A percentile compares a stretch with the other conserved stretches of the same genome.
These are phyloP conservation scores for Conringia planisiliqua DNA, from an alignment of 345 rosid species.

Conservation along the genomic window DNA sequence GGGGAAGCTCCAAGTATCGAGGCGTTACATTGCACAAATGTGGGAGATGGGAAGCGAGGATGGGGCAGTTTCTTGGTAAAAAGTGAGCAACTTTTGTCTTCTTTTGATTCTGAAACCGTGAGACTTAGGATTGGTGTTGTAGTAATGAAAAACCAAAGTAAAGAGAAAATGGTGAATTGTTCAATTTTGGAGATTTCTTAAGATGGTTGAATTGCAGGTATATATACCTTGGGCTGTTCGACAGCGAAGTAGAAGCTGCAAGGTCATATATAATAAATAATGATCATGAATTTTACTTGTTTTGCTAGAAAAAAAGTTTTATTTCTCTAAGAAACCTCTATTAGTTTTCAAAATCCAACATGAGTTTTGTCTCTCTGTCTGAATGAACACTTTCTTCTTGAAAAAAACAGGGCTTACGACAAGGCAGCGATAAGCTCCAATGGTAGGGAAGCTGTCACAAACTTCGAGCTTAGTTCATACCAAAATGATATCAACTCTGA, in stretches of 20 bases:
- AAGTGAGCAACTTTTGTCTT: conserved; percentile 53
- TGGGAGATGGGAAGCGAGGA: conserved; percentile 97
- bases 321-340: conserved; percentile 39
- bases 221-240: conserved; percentile 97
- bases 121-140: conserved; percentile 11
- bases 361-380: conserved; percentile 26
- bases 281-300: conserved; percentile 53
- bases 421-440: conserved; percentile 87
- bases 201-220: conserved; percentile 95
- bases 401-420: conserved; percentile 84
- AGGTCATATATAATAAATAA: conserved; percentile 53
- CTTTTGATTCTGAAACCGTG: not conserved
- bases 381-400: conserved; percentile 50
- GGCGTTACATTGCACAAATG: conserved; percentile 93
- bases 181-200: conserved; percentile 52
- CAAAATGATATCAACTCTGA: conserved; percentile 53
- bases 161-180: conserved; percentile 41
- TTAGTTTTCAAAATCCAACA: not conserved
- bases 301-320: conserved; percentile 20
- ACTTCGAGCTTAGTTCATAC: conserved; percentile 73
- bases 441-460: conserved; percentile 93
- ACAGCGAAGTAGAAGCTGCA: conserved; percentile 98
- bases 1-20: conserved; percentile 90
- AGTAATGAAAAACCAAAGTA: conserved; percentile 21
- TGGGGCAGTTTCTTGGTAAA: conserved; percentile 97